Evolutionary conservation across 1,284 basidiomycete genomes (phyloP).

Genomic region (Trametes polyzona): DNA sequence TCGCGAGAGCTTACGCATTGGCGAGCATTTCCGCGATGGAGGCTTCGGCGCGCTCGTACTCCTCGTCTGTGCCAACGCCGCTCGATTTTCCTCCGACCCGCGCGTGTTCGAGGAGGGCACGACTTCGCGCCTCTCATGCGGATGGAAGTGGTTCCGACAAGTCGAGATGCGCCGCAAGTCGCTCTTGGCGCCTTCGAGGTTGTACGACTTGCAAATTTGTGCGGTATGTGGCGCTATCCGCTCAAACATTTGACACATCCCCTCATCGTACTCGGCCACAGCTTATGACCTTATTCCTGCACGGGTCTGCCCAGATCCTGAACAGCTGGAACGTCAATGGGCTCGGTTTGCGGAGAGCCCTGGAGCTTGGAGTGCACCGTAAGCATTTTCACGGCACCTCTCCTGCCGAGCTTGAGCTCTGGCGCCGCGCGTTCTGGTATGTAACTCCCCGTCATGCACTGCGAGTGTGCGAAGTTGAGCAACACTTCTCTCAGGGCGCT

Average conservation of each 20-base stretch:
- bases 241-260: constrained; percentile 83
- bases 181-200: constrained; percentile 56
- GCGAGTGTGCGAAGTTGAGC: not conserved
- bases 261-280: constrained; percentile 76
- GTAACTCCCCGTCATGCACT: constrained; percentile 11
- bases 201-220: constrained; percentile 79
- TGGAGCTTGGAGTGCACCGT: constrained; percentile 68
- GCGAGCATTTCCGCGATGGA: constrained; percentile 46
- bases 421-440: constrained; percentile 66
- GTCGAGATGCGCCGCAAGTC: constrained; percentile 56
- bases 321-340: constrained; percentile 70
- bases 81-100: constrained; percentile 53
- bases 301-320: constrained; percentile 67
- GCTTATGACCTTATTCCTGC: constrained; percentile 41
- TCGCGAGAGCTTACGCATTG: constrained; percentile 41
- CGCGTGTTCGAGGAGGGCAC: constrained; percentile 55
- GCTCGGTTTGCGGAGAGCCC: constrained; percentile 68
- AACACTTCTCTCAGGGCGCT: constrained; percentile 43
- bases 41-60: constrained; percentile 54
- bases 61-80: constrained; percentile 56
- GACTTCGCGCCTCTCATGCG: constrained; percentile 53
- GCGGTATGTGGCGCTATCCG: too few species aligned
- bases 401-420: constrained; percentile 75
- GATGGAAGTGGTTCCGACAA: constrained; percentile 79
- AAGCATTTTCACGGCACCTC: constrained; percentile 49